A percentile compares a stretch with the other conserved stretches of the same genome.
phyloP scores from a whole-genome alignment of 2,329 filamentous ascomycete species.

The Exophiala alcalophila region DNA sequence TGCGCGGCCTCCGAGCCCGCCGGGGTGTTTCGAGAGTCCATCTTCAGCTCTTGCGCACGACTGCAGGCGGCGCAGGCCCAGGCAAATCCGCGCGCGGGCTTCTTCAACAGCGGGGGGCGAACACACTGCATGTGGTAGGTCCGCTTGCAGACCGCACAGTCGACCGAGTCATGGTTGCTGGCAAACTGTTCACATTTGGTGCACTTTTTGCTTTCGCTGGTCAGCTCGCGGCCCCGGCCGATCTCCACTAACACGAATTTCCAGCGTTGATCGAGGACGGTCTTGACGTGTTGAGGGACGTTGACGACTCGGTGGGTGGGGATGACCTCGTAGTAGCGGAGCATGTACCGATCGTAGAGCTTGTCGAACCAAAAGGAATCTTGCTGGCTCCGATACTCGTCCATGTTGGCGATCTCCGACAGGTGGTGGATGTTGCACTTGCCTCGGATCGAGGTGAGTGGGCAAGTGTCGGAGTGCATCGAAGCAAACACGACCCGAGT shows the following conservation, averaged over 20 bases:
- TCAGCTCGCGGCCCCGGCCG: constrained; percentile 89
- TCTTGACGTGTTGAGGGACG: constrained; percentile 91
- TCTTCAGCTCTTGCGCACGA: constrained; percentile 86
- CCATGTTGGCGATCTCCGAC: constrained; percentile 77
- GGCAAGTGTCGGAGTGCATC: constrained; percentile 97
- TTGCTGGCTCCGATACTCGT: constrained; percentile 77
- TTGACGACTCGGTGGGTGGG: constrained; percentile 92
- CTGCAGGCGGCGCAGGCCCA: constrained; percentile 98
- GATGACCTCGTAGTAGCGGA: constrained; percentile 95
- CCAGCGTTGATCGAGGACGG: constrained; percentile 93
- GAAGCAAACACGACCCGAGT: constrained; percentile 89
- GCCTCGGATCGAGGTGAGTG: constrained; percentile 84
- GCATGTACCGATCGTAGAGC: constrained; percentile 96
- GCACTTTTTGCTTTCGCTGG: constrained; percentile 91
- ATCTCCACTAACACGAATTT: constrained; percentile 93
- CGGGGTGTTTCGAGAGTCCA: constrained; percentile 86
- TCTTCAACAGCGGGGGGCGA: constrained; percentile 84
- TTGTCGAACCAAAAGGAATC: constrained; percentile 98
- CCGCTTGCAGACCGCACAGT: constrained; percentile 90
- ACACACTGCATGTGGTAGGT: constrained; percentile 99
- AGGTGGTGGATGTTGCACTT: constrained; percentile 90
- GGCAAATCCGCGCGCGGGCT: constrained; percentile 93
- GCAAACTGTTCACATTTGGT: constrained; percentile 90
- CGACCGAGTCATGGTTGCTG: constrained; percentile 89
- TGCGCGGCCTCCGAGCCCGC: constrained; percentile 56